A percentile compares a stretch with the other conserved stretches of the same genome.
These are phyloP conservation scores for Schoenoplectus tabernaemontani DNA, from an alignment of 202 grass and related monocot species.

Conservation along the genomic window DNA sequence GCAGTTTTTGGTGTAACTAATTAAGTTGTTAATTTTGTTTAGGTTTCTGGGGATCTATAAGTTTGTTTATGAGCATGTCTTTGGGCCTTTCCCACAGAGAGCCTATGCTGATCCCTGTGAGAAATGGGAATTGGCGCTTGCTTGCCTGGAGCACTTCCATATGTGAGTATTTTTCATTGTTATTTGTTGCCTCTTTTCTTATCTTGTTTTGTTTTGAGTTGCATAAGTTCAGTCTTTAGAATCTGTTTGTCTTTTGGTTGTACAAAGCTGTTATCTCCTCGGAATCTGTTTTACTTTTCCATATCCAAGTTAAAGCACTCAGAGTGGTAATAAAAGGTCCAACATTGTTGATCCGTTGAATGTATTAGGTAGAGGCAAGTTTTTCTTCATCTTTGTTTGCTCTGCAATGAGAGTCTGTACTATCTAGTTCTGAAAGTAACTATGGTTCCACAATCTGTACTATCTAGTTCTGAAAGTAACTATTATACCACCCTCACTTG, in stretches of 20 bases:
- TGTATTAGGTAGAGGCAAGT: not conserved
- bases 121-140: constrained; percentile 90
- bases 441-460: not conserved
- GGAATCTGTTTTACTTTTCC: constrained; percentile 2
- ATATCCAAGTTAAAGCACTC: not conserved
- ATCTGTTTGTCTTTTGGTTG: too few relatives aligned
- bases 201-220: too few relatives aligned
- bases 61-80: constrained; percentile 96
- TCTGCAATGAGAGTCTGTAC: not conserved
- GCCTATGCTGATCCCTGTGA: constrained; percentile 74
- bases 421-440: not conserved
- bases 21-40: constrained; percentile 7
- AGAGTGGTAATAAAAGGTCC: not conserved
- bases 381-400: not conserved
- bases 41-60: constrained; percentile 95
- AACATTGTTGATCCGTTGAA: not conserved
- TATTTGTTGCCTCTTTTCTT: not conserved
- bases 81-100: constrained; percentile 87
- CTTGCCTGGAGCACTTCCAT: constrained; percentile 83
- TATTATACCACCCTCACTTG: not conserved
- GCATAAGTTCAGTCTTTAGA: too few relatives aligned
- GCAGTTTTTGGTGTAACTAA: not conserved
- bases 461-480: not conserved
- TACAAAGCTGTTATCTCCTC: too few relatives aligned
- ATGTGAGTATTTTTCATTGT: constrained; percentile 49